Conservation (phyloP, 2,329 filamentous ascomycete species). For the Talaromyces sp. region DNA sequence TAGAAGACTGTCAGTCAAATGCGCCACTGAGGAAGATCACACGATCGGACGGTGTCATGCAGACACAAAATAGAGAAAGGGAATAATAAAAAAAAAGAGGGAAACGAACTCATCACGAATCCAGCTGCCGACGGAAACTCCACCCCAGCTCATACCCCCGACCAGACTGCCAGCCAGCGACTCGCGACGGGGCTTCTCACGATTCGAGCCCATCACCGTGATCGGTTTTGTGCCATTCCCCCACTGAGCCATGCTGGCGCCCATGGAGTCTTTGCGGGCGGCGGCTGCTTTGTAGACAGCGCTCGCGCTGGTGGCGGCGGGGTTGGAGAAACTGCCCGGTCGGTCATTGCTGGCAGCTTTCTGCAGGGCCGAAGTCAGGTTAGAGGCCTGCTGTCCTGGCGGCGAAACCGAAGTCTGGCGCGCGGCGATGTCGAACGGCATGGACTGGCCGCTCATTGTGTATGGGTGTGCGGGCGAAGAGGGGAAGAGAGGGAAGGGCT, state of each 20-base stretch:
- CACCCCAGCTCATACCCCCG: slow-evolving; percentile 94
- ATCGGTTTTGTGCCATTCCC: slow-evolving; percentile 57
- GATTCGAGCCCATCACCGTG: slow-evolving; percentile 47
- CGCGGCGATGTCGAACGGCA: slow-evolving; percentile 57
- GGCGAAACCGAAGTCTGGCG: slow-evolving; percentile 55
- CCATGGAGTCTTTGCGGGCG: slow-evolving; percentile 52
- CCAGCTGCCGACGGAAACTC: slow-evolving; percentile 92
- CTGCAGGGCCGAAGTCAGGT: slow-evolving; percentile 58
- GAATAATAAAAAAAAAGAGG: neutral
- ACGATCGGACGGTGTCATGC: neutral
- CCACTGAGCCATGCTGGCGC: slow-evolving; percentile 48
- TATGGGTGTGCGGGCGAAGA: slow-evolving; percentile 25
- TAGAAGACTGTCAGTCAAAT: slow-evolving; percentile 32
- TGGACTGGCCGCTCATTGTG: slow-evolving; percentile 50
- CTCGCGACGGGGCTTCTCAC: slow-evolving; percentile 52
- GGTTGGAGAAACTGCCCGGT: slow-evolving; percentile 40
- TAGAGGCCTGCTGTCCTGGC: slow-evolving; percentile 56
- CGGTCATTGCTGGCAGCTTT: slow-evolving; percentile 39
- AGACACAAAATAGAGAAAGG: neutral
- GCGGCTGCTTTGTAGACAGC: slow-evolving; percentile 34
- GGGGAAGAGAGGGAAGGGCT: slow-evolving; percentile 36
- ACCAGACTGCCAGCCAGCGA: slow-evolving; percentile 58
- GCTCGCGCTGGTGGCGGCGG: slow-evolving; percentile 31
- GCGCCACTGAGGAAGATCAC: neutral
- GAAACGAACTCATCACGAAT: slow-evolving; percentile 82